Base-by-base conservation (phyloP, 805 yeast genomes). In the Lachancea dasiensis region DNA sequence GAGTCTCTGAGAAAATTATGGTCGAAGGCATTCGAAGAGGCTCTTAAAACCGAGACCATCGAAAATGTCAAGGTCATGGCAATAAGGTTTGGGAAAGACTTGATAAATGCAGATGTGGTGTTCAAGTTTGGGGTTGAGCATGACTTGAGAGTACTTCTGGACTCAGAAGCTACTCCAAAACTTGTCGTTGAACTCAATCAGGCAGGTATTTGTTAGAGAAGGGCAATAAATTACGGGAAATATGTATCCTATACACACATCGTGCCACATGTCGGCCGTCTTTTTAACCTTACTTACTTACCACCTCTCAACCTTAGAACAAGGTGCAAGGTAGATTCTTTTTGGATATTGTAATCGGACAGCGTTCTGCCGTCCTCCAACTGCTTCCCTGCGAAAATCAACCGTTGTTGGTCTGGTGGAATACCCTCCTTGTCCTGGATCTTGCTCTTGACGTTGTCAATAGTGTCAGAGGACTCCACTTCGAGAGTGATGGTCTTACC, bases 371-470 rank as follows among this genome's bases (percentile, higher is more conserved):
- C 96, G 57, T 86, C 96, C 71, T 86, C 96, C 54, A 86, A 74
- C 70, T 86, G 96, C 74, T 86, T 86, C 75, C 95, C 95, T 54
- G 95, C 95, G 59, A 86, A 86, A 69, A 86, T 86, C 58, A 86
- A 73, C 72, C 95, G 79, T 71, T 86, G 95, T 68, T 86, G 95
- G 73, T 86, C 95, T 54, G 95, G 95, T 58, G 95, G 95, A 57
- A 86, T 86, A 57, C 95, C 95, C 28, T 35, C 38, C 76, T 86
- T 86, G 71, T 86, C 95, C 69, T 86, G 95, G 60, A 86, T 86
- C 79, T 86, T 86, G 57, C 90, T 75, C 76, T 86, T 86, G 68
- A 86, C 95, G 60, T 86, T 86, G 73, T 86, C 95, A 62, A 86
- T 86, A 52, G 95, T 86, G 75, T 86, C 95, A 42, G 95, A 85